These are phyloP conservation scores for Gastrolobium bilobum DNA, from an alignment of 306 rosid genomes.

Conservation along the genomic window DNA sequence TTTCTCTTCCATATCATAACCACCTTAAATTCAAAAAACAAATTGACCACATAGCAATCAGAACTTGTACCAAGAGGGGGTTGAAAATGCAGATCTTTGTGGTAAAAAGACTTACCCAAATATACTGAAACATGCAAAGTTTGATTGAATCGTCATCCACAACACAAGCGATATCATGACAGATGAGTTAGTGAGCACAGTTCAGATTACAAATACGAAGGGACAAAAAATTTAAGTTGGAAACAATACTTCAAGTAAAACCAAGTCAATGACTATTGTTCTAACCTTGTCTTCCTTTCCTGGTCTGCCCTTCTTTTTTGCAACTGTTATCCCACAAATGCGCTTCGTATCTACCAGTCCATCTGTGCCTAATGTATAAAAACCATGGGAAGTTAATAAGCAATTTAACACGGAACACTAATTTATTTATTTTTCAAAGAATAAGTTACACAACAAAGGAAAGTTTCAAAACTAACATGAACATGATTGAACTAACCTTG, in stretches of 20 bases:
- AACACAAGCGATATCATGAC: constrained; percentile 41
- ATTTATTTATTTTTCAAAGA: background rate
- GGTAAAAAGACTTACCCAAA: constrained; percentile 65
- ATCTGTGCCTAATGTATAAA: constrained; percentile 72
- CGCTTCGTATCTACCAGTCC: constrained; percentile 99
- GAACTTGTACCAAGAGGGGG: background rate
- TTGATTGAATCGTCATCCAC: constrained; percentile 58
- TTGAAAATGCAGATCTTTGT: background rate
- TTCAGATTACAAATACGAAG: constrained; percentile 49
- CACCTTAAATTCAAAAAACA: constrained; percentile 62
- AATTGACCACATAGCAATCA: background rate
- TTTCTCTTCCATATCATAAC: constrained; percentile 99
- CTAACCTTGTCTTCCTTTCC: constrained; percentile 99
- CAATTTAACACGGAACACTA: background rate
- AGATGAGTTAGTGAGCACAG: constrained; percentile 51
- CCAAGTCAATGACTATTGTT: background rate
- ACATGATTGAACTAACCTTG: constrained; percentile 62
- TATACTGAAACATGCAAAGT: constrained; percentile 70
- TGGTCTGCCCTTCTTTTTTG: constrained; percentile 98
- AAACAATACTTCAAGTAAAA: constrained; percentile 41
- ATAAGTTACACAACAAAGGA: background rate
- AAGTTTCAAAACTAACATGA: background rate
- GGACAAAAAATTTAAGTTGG: constrained; percentile 37
- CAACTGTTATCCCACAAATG: constrained; percentile 99
- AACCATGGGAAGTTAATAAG: background rate